phyloP scores from a whole-genome alignment of 2,329 filamentous ascomycete genomes.

The Colletotrichum trifolii region DNA sequence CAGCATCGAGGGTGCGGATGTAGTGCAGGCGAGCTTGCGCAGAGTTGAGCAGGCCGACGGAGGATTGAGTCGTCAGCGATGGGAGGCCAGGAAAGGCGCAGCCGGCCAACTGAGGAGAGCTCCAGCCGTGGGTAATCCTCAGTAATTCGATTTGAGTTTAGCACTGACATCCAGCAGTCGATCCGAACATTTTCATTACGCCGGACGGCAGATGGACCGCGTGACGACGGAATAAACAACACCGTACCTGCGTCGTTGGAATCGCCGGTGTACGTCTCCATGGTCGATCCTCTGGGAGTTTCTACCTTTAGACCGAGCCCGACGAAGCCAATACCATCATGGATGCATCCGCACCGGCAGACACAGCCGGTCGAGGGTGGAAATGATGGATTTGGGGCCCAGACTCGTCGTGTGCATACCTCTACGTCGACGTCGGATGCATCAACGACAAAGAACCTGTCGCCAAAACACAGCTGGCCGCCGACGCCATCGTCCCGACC shows the following conservation, averaged over 20 bases:
- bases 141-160: no score
- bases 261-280: conserved; percentile 60
- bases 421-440: conserved; percentile 13
- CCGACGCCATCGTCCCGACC: conserved; percentile 6
- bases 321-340: conserved; percentile 62
- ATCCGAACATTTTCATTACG: conserved; percentile 14
- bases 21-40: conserved; percentile 55
- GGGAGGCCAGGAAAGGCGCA: conserved; percentile 48
- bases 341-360: conserved; percentile 50
- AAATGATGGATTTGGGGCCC: no score
- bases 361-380: conserved; percentile 34
- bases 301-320: conserved; percentile 59
- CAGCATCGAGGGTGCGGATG: conserved; percentile 51
- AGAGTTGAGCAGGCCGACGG: conserved; percentile 58
- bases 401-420: background rate
- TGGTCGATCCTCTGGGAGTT: conserved; percentile 59
- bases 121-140: conserved; percentile 23
- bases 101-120: conserved; percentile 29
- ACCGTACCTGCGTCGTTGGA: conserved; percentile 12
- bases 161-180: conserved; percentile 13
- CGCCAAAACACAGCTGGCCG: conserved; percentile 7
- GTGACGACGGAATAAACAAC: conserved; percentile 13
- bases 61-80: conserved; percentile 57
- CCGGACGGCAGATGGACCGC: conserved; percentile 8
- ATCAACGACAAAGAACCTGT: conserved; percentile 3